phyloP scores from a whole-genome alignment of 2,329 filamentous ascomycete species.

The Colletotrichum nymphaeae region DNA sequence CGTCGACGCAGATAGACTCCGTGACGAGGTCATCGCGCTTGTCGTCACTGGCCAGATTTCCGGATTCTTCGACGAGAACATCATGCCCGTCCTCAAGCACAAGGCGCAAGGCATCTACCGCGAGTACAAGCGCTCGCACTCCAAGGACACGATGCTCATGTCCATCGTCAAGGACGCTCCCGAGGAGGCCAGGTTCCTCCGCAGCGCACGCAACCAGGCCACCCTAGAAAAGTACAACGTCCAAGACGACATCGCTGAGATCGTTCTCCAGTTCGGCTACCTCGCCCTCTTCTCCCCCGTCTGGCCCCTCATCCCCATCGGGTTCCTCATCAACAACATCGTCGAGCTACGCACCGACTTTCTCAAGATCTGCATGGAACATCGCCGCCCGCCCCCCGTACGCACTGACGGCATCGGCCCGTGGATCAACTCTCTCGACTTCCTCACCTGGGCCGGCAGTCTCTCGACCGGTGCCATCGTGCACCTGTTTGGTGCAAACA shows the following conservation, averaged over 20 bases:
- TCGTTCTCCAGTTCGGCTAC: slow-evolving; percentile 80
- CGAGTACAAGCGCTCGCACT: slow-evolving; percentile 47
- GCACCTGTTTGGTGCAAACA: slow-evolving; percentile 75
- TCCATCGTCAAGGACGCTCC: slow-evolving; percentile 65
- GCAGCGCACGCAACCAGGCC: slow-evolving; percentile 73
- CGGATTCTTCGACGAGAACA: slow-evolving; percentile 77
- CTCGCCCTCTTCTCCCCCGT: slow-evolving; percentile 79
- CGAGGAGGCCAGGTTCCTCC: slow-evolving; percentile 73
- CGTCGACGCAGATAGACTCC: slow-evolving; percentile 73
- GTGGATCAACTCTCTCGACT: slow-evolving; percentile 75
- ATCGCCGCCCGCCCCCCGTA: slow-evolving; percentile 75
- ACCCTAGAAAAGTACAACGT: slow-evolving; percentile 78
- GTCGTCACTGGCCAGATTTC: slow-evolving; percentile 79
- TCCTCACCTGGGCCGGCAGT: slow-evolving; percentile 79
- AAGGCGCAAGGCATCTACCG: slow-evolving; percentile 60
- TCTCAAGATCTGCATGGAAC: slow-evolving; percentile 80
- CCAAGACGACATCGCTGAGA: slow-evolving; percentile 78
- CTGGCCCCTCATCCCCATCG: slow-evolving; percentile 79
- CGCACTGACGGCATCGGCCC: slow-evolving; percentile 81
- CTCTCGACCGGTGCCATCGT: slow-evolving; percentile 79
- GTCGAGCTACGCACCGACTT: slow-evolving; percentile 82
- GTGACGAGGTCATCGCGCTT: slow-evolving; percentile 80
- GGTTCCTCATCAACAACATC: slow-evolving; percentile 83
- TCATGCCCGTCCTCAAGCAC: slow-evolving; percentile 77
- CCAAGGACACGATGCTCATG: slow-evolving; percentile 57